These are phyloP conservation scores for Alternaria brassicae DNA, from an alignment of 2,329 filamentous ascomycete species.

Conservation along the genomic window DNA sequence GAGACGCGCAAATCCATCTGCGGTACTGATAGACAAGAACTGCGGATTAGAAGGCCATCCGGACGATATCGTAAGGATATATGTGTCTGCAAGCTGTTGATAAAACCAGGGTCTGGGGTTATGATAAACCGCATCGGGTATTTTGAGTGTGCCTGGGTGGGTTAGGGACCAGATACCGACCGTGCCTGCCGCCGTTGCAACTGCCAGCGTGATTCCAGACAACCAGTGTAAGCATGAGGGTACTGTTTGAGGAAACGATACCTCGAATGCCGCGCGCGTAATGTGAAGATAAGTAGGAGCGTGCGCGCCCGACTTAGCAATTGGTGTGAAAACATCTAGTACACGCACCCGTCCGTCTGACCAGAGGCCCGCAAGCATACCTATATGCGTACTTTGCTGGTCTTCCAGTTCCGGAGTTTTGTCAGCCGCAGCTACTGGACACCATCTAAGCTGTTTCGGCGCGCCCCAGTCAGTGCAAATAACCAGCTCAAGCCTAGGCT, in stretches of 20 bases:
- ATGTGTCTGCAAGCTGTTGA: conserved; percentile 54
- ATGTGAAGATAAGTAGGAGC: conserved; percentile 51
- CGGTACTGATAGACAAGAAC: conserved; percentile 60
- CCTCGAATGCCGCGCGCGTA: conserved; percentile 58
- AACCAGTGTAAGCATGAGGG: conserved; percentile 66
- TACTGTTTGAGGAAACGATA: conserved; percentile 59
- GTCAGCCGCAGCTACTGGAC: conserved; percentile 53
- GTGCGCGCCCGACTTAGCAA: conserved; percentile 1
- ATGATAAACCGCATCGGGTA: not conserved
- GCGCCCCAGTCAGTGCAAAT: conserved; percentile 66
- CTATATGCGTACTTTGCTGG: conserved; percentile 49
- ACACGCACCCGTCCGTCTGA: conserved; percentile 65
- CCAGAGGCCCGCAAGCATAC: conserved; percentile 64
- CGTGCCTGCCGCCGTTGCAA: conserved; percentile 64
- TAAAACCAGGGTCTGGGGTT: conserved; percentile 53
- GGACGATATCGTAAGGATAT: conserved; percentile 56
- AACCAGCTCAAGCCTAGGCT: conserved; percentile 58
- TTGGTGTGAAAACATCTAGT: conserved; percentile 55
- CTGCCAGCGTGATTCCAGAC: conserved; percentile 61
- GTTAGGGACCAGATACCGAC: conserved; percentile 62
- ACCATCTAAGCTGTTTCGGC: conserved; percentile 64
- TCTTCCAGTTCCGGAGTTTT: conserved; percentile 35
- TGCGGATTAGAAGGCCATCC: conserved; percentile 63
- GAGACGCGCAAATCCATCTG: conserved; percentile 63
- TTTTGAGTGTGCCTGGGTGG: conserved; percentile 42